Conservation (phyloP, 495 filamentous ascomycete species). For the Hypoxylon trugodes region DNA sequence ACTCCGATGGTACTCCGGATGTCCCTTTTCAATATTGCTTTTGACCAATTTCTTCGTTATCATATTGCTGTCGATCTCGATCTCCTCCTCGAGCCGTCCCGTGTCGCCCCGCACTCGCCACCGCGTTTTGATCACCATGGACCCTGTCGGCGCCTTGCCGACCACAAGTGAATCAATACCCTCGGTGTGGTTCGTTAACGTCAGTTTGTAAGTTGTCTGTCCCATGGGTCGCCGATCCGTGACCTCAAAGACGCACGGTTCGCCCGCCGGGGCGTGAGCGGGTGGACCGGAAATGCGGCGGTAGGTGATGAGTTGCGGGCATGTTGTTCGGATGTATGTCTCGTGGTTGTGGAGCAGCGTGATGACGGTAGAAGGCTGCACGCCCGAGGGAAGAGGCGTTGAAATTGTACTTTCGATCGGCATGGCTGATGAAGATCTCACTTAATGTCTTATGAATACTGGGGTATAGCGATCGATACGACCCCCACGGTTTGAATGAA, state of each 20-base stretch:
- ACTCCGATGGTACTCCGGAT: slow-evolving; percentile 25
- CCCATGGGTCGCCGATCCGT: slow-evolving; percentile 48
- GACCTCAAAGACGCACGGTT: slow-evolving; percentile 32
- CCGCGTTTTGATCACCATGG: slow-evolving; percentile 50
- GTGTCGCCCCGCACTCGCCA: slow-evolving; percentile 45
- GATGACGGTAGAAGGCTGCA: slow-evolving; percentile 63
- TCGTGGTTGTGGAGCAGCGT: slow-evolving; percentile 66
- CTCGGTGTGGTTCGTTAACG: slow-evolving; percentile 39
- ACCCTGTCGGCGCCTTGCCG: slow-evolving; percentile 49
- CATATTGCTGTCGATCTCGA: slow-evolving; percentile 50
- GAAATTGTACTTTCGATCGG: slow-evolving; percentile 39
- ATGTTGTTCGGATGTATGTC: slow-evolving; percentile 51
- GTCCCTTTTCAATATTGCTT: slow-evolving; percentile 35
- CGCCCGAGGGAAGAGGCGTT: slow-evolving; percentile 64
- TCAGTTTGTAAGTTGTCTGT: slow-evolving; percentile 52
- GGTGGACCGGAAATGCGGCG: slow-evolving; percentile 10
- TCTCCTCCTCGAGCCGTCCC: slow-evolving; percentile 27
- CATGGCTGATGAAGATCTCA: slow-evolving; percentile 5
- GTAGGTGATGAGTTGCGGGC: slow-evolving; percentile 45
- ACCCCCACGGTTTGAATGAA: neutral
- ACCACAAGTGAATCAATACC: slow-evolving; percentile 50
- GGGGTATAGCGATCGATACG: neutral
- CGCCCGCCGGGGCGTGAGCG: slow-evolving; percentile 19
- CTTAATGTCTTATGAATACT: neutral
- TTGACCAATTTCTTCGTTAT: slow-evolving; percentile 51